Percentiles rank a stretch among this genome's conserved stretches.
Conservation (phyloP, 495 filamentous ascomycete genomes). For the Trichoderma virens region DNA sequence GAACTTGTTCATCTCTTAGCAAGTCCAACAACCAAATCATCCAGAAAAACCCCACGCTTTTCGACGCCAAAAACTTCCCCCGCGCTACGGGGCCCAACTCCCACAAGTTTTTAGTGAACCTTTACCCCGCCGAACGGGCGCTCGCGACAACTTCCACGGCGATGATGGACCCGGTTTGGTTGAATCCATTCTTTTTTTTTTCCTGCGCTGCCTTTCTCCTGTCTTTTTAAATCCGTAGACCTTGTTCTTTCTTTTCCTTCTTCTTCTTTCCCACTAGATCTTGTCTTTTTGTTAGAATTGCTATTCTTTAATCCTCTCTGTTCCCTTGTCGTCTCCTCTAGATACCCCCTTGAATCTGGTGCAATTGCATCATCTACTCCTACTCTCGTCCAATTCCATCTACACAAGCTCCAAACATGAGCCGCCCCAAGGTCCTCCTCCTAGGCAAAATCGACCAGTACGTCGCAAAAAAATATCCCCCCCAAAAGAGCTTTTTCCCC, state of each 20-base stretch:
- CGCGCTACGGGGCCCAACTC: neutral
- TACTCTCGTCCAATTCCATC: neutral
- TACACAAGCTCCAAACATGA: neutral
- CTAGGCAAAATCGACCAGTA: conserved; percentile 28
- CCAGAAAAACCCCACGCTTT: neutral
- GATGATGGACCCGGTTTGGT: no score
- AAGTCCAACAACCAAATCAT: no score
- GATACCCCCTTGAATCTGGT: neutral
- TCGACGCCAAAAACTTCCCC: neutral
- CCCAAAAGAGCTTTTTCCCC: neutral
- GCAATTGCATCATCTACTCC: conserved; percentile 5
- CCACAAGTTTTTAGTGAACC: no score
- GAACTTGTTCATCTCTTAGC: no score
- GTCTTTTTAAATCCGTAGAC: neutral
- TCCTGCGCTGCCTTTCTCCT: no score
- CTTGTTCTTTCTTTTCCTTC: neutral
- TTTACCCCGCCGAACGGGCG: conserved; percentile 2
- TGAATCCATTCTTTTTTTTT: no score
- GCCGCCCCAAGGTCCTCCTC: conserved; percentile 24
- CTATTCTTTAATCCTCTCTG: no score
- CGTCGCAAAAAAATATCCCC: no score
- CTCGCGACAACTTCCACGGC: no score
- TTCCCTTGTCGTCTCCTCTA: neutral
- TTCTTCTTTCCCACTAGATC: neutral
- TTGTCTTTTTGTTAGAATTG: neutral